Evolutionary conservation across 345 rosid genomes (phyloP), one percentile per base, ranked within the genome.

Genomic region (Syzygium aqueum): DNA sequence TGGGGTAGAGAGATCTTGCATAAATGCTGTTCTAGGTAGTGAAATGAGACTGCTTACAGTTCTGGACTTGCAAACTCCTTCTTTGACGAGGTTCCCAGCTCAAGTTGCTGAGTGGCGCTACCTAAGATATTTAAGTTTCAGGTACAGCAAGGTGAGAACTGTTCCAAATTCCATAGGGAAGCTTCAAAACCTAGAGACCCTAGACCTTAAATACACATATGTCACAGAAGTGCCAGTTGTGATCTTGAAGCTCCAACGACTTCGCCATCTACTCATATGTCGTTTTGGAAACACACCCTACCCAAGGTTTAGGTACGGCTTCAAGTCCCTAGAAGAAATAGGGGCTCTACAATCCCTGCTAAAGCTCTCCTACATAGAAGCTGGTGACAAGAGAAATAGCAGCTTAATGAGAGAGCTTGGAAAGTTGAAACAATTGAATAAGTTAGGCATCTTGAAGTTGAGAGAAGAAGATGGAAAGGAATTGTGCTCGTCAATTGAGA

Each of bases 121-220:
- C 54, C 88, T 93, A 15, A 93, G 61, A 89, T 93, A 92, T 65
- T 65, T 91, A 11, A 91, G 92, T 87, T 88, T 93, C 54, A 88
- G 91, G 87, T 46, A 82, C 51, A 91, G 93, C 13, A 84, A 87
- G 90, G 82, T 93, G 33, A 86, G 86, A 50, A 61, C 14, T 2
- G 84, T 93, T 59, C 93, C 94, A 1, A 80, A 78, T 30, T 87
- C 90, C 7, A 92, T 93, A 3, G 89, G 88, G n/a, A 91, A 92
- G 89, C 93, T 93, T 67, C 90, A 65, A 43, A 90, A 92, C 85
- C 90, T 93, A 13, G 93, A 92, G 89, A 93, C 93, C 3, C 65
- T 93, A 53, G 93, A 93, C 63, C 92, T 93, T 56, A 93, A 92
- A 46, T 87, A 91, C 50, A 65, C 93, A 17, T 46, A 86, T 73